phyloP scores from a whole-genome alignment of 345 rosid genomes.

The Eucalyptus microcorys region DNA sequence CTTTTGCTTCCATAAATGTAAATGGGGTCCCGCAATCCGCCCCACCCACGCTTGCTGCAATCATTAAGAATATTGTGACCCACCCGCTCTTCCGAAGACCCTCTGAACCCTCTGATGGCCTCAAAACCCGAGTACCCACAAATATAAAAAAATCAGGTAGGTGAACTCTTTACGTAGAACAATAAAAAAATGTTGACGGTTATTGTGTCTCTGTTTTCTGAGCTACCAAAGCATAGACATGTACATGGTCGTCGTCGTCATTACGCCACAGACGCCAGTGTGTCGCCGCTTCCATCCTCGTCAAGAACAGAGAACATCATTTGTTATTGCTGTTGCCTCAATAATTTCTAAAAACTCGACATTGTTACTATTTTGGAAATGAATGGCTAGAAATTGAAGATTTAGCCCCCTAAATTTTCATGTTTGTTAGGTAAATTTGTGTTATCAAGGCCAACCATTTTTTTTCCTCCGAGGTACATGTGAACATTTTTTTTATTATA shows the following conservation, averaged over 20 bases:
- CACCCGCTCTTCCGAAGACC: not conserved
- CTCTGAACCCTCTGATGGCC: not conserved
- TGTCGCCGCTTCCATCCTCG: too few species aligned
- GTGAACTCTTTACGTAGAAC: not conserved
- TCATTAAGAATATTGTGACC: not conserved
- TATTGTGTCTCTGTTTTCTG: not conserved
- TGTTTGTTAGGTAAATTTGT: too few species aligned
- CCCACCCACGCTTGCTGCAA: not conserved
- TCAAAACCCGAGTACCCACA: not conserved
- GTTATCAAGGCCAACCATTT: too few species aligned
- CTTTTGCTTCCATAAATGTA: not conserved
- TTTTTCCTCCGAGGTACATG: too few species aligned
- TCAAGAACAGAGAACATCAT: too few species aligned
- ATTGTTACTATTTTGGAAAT: too few species aligned
- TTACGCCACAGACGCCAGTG: too few species aligned
- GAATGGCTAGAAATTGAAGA: too few species aligned
- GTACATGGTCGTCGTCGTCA: not conserved
- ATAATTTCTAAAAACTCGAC: too few species aligned
- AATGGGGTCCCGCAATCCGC: not conserved
- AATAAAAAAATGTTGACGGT: not conserved
- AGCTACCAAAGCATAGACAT: not conserved
- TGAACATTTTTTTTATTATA: too few species aligned
- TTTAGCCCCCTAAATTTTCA: too few species aligned
- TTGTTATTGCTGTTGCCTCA: too few species aligned
- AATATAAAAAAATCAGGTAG: not conserved